Evolutionary conservation across 495 filamentous ascomycete species (phyloP).

Genomic region (Umbilicaria muhlenbergii): DNA sequence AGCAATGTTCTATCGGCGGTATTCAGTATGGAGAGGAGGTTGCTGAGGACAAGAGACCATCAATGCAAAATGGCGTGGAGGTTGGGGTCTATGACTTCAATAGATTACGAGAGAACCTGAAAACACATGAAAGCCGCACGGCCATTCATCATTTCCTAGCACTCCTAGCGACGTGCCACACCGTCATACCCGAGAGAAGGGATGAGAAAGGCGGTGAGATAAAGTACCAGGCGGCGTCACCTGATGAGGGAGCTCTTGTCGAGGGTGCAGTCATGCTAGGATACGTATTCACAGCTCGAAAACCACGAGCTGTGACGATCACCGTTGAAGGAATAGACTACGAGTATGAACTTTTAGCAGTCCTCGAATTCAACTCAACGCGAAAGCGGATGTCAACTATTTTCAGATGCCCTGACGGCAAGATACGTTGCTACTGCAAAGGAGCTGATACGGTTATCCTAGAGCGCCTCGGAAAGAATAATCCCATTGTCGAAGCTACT

Average conservation of each 20-base stretch:
- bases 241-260: constrained; percentile 92
- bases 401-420: constrained; percentile 91
- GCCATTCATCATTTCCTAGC: constrained; percentile 83
- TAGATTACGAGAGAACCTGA: constrained; percentile 54
- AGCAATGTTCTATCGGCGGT: constrained; percentile 81
- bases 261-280: constrained; percentile 77
- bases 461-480: constrained; percentile 63
- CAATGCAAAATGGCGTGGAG: constrained; percentile 56
- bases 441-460: constrained; percentile 96
- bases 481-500: constrained; percentile 75
- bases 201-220: constrained; percentile 63
- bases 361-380: constrained; percentile 98
- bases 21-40: constrained; percentile 90
- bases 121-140: constrained; percentile 46
- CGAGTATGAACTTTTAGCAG: constrained; percentile 84
- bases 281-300: constrained; percentile 80
- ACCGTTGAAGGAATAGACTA: constrained; percentile 50
- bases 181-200: constrained; percentile 82
- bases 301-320: constrained; percentile 73
- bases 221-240: constrained; percentile 96
- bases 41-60: constrained; percentile 77
- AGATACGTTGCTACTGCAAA: constrained; percentile 85
- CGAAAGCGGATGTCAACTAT: constrained; percentile 97
- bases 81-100: constrained; percentile 82
- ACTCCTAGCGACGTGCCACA: constrained; percentile 84